Base-by-base conservation (phyloP, 805 yeast genomes). In the Tanozyma kutaoensis region DNA sequence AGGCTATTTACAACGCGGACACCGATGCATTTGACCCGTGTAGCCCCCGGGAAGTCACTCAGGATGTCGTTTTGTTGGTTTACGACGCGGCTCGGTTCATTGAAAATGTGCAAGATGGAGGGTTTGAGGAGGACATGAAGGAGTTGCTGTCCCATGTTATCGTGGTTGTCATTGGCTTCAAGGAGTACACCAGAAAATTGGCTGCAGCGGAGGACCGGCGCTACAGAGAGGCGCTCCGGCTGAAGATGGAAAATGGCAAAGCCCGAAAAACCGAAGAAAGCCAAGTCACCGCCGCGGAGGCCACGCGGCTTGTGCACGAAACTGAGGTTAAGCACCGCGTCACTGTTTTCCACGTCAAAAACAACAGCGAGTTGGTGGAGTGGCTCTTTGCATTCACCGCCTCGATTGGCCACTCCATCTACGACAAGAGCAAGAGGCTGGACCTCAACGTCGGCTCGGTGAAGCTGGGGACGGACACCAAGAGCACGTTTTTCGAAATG, bases 321-420 rank as follows among this genome's bases (percentile, higher is more conserved):
- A 46, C 66, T 7, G 74, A 73, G 43, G 47, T 74, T 5, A 38
- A 53, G 18, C 37, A 57, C 36, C 62, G 64, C 3, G 45, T 69
- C 13, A 71, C 70, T 34, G 43, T 73, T 1, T 71, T 72, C 37
- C 66, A 62, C 11, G 58, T 66, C 2, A 59, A 55, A 48, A 67
- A 56, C 24, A 40, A 42, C 5, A 57, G 46, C 25, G 80, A 73
- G 26, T 48, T 66, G 1, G 29, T 58, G 1, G 58, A 50, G 4
- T 72, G 81, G 72, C 40, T 76, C 11, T 63, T 57, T 24, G 64
- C 75, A 11, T 61, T 75, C 34, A 54, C 79, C 0, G 66, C 72
- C 36, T 59, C 82, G 0, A 58, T 76, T 5, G 43, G 40, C 5
- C 15, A 31, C 12, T 59, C 72, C 0, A 40, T 71, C 17, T 69